Base-by-base conservation (phyloP, 176 grass and related monocot genomes). In the Musa troglodytarum region DNA sequence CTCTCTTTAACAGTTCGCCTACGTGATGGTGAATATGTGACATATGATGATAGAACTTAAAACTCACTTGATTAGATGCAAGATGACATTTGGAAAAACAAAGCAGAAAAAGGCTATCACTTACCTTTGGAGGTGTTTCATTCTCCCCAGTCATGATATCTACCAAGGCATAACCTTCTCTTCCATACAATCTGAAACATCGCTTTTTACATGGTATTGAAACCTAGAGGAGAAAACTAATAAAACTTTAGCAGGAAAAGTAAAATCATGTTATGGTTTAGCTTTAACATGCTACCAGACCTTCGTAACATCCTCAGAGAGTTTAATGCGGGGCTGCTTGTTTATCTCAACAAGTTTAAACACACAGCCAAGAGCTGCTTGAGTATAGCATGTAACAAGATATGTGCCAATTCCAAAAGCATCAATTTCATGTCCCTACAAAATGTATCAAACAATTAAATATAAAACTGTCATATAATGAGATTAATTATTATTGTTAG, bases 271-370 rank as follows among this genome's bases (percentile, higher is more conserved):
- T 58, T 63, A 14, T 1, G 64, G 24, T 56, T 54, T 9, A 76
- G 24, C 5, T 29, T 20, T 19, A 65, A 8, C 68, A 87, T 63
- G 49, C 52, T 61, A 69, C 34, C 83, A 34, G 75, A 99, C 95
- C 92, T 99, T 99, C 76, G 90, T 82, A 55, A 99, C 84, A 81
- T 99, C 95, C 83, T 94, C 95, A 23, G 95, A 99, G 69, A 99
- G 88, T 78, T 99, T 99, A 74, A 99, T 99, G 65, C 95, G 95
- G 78, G 95, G 95, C 76, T 87, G 87, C 78, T 69, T 85, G 28
- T 99, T 99, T 82, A 99, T 99, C 69, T 99, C 95, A 74, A 99
- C 95, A 85, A 99, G 82, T 87, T 99, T 99, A 84, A 99, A 99
- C 53, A 99, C 95, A 86, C 95, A 99, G 29, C 95, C 95, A 91